These are phyloP conservation scores for Trichoderma sp. DNA, from an alignment of 2,329 filamentous ascomycete genomes.

Conservation along the genomic window DNA sequence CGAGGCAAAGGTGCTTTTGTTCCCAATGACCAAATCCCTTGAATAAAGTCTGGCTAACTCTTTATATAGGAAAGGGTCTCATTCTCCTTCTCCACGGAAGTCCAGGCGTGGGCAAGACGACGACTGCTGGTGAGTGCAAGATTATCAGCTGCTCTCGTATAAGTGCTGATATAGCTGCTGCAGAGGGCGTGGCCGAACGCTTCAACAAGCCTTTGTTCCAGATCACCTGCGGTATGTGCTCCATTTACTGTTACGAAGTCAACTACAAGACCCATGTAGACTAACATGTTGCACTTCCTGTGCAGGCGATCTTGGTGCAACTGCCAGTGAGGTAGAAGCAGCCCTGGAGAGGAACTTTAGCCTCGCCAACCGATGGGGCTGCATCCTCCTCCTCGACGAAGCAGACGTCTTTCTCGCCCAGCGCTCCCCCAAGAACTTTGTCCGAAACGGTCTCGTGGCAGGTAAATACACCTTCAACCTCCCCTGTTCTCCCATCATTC, in stretches of 20 bases:
- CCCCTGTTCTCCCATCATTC: background rate
- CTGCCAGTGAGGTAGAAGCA: slow-evolving; percentile 15
- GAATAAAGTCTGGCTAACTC: background rate
- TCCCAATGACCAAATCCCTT: fast-evolving
- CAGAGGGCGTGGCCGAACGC: slow-evolving; percentile 32
- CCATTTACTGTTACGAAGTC: too few relatives aligned
- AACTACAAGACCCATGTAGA: background rate
- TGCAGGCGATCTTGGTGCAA: slow-evolving; percentile 30
- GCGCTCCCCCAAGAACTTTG: slow-evolving; percentile 31
- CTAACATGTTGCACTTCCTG: fast-evolving
- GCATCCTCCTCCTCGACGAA: slow-evolving; percentile 38
- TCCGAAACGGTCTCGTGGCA: slow-evolving; percentile 42
- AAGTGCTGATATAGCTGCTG: background rate
- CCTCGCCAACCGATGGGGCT: slow-evolving; percentile 35
- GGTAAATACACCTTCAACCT: background rate
- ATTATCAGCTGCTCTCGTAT: too few relatives aligned
- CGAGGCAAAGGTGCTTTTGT: slow-evolving; percentile 14
- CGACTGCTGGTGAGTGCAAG: slow-evolving; percentile 32
- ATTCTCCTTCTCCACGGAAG: slow-evolving; percentile 41
- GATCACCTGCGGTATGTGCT: slow-evolving; percentile 31
- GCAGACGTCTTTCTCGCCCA: slow-evolving; percentile 38
- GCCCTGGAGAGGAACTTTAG: slow-evolving; percentile 43
- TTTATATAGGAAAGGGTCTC: slow-evolving; percentile 33
- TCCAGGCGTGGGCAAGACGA: slow-evolving; percentile 41
- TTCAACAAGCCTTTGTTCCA: slow-evolving; percentile 34